These are phyloP conservation scores for Coniella lustricola DNA, from an alignment of 2,329 filamentous ascomycete genomes.

Conservation along the genomic window DNA sequence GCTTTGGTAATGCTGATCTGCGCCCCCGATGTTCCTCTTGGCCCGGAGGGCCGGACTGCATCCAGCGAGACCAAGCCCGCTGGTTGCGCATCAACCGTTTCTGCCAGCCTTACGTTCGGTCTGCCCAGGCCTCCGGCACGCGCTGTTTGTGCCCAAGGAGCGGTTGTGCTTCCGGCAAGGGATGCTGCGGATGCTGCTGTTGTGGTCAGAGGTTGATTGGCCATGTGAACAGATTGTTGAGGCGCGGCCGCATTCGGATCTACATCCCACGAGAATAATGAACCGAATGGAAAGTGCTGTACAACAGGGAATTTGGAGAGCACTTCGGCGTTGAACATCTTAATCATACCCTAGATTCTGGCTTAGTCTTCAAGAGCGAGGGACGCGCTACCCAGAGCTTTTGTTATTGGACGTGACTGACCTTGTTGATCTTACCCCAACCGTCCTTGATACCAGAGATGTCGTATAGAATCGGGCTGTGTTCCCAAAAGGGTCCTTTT, in stretches of 20 bases:
- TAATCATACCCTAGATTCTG: conserved; percentile 79
- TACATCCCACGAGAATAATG: conserved; percentile 68
- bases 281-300: conserved; percentile 87
- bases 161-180: conserved; percentile 31
- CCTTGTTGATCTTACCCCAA: conserved; percentile 99
- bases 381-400: not conserved
- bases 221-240: conserved; percentile 47
- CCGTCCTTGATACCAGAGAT: conserved; percentile 84
- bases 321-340: conserved; percentile 98
- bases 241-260: conserved; percentile 53
- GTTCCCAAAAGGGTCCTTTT: conserved; percentile 92
- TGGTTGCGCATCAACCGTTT: conserved; percentile 11
- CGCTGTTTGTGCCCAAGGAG: conserved; percentile 38
- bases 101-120: conserved; percentile 22
- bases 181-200: conserved; percentile 21
- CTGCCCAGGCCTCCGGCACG: conserved; percentile 26
- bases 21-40: conserved; percentile 14
- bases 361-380: not conserved
- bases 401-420: conserved; percentile 20
- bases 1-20: conserved; percentile 16
- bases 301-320: conserved; percentile 95
- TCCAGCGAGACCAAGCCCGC: conserved; percentile 3
- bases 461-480: conserved; percentile 90
- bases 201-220: conserved; percentile 40
- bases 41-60: conserved; percentile 8